These are phyloP conservation scores for Warburgia ugandensis DNA, from an alignment of 164 flowering plant species.

Conservation along the genomic window DNA sequence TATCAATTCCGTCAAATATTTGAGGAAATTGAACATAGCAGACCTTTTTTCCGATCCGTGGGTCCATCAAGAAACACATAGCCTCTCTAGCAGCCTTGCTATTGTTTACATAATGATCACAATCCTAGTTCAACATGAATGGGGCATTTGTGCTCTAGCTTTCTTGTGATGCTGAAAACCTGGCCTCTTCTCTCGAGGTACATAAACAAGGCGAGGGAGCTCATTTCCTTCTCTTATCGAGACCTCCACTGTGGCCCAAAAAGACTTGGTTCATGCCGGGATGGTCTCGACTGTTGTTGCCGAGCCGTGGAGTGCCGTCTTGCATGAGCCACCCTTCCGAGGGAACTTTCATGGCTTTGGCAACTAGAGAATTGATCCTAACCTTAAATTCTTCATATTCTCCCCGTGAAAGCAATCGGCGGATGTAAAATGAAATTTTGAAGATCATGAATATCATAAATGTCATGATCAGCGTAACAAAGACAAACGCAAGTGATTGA, in stretches of 20 bases:
- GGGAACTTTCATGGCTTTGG: slow-evolving; percentile 77
- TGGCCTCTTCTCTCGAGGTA: slow-evolving; percentile 98
- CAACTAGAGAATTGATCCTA: slow-evolving; percentile 80
- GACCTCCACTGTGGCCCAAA: slow-evolving; percentile 95
- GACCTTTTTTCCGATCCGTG: slow-evolving; percentile 74
- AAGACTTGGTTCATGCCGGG: slow-evolving; percentile 99
- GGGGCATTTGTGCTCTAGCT: slow-evolving; percentile 99
- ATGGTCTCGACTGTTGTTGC: slow-evolving; percentile 89
- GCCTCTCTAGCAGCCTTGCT: slow-evolving; percentile 96
- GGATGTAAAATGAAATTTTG: not conserved
- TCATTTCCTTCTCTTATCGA: slow-evolving; percentile 86
- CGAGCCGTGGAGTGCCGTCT: slow-evolving; percentile 99
- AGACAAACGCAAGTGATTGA: not conserved
- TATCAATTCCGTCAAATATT: slow-evolving; percentile 91
- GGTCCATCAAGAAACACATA: slow-evolving; percentile 99
- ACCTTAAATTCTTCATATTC: slow-evolving; percentile 98
- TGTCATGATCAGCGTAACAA: too few relatives aligned
- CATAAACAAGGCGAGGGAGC: slow-evolving; percentile 93
- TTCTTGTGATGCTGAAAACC: slow-evolving; percentile 94
- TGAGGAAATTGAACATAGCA: slow-evolving; percentile 97
- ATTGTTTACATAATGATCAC: slow-evolving; percentile 92
- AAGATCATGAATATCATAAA: not conserved
- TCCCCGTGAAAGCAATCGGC: slow-evolving; percentile 41
- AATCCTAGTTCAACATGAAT: slow-evolving; percentile 93
- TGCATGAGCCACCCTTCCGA: slow-evolving; percentile 97